phyloP scores from a whole-genome alignment of 257 asterid species.

The Capsicum pubescens region DNA sequence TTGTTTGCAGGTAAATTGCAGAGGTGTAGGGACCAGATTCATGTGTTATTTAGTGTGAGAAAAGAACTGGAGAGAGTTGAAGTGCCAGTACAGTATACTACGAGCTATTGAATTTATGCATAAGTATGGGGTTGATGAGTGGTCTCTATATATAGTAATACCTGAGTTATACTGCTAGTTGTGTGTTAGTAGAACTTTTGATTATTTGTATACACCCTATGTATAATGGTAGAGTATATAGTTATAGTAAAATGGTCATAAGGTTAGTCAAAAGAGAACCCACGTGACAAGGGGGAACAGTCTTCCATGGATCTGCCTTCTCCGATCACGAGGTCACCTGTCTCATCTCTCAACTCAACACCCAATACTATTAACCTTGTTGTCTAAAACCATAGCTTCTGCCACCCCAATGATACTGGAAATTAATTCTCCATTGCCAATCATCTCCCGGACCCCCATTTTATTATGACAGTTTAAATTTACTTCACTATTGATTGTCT shows the following conservation, averaged over 20 bases:
- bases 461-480: too few relatives aligned
- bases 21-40: constrained; percentile 24
- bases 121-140: constrained; percentile 1
- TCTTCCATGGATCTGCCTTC: constrained; percentile 97
- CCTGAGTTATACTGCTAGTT: constrained; percentile 23
- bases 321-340: constrained; percentile 87
- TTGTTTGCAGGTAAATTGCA: constrained; percentile 26
- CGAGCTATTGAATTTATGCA: neutral
- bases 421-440: neutral
- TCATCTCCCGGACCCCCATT: too few relatives aligned
- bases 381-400: constrained; percentile 36
- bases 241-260: neutral
- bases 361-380: constrained; percentile 41
- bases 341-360: constrained; percentile 37
- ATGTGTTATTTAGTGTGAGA: constrained; percentile 1
- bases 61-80: neutral
- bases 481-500: too few relatives aligned
- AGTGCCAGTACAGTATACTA: neutral
- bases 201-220: neutral
- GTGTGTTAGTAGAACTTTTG: neutral
- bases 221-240: neutral
- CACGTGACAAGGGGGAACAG: constrained; percentile 95
- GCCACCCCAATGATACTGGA: constrained; percentile 54
- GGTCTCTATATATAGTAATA: constrained; percentile 34
- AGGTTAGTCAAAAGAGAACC: constrained; percentile 86